Percentiles rank a stretch among this genome's conserved stretches.
phyloP scores from a whole-genome alignment of 1,139 yeast species.

The Wickerhamomyces sp. region DNA sequence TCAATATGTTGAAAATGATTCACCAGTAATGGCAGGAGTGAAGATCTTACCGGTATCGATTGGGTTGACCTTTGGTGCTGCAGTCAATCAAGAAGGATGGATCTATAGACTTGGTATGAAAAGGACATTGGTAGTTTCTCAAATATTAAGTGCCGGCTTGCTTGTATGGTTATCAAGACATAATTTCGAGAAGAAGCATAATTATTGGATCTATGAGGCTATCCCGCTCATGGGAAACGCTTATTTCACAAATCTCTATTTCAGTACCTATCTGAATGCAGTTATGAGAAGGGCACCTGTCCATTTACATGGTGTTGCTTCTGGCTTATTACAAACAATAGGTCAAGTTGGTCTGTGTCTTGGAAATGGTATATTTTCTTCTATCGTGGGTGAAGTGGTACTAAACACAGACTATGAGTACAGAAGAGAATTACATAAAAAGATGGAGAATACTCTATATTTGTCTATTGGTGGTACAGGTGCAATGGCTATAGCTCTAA shows the following conservation, averaged over 20 bases:
- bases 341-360: conserved; percentile 25
- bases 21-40: conserved; percentile 25
- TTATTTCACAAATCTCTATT: conserved; percentile 14
- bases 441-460: too few species aligned
- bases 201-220: conserved; percentile 28
- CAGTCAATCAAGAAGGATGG: conserved; percentile 9
- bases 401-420: background rate
- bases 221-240: conserved; percentile 18
- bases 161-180: conserved; percentile 24
- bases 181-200: conserved; percentile 12
- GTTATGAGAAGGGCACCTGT: conserved; percentile 28
- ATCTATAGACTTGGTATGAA: conserved; percentile 17
- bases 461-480: too few species aligned
- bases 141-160: conserved; percentile 11
- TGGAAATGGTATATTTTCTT: conserved; percentile 12
- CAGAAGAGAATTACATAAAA: too few species aligned
- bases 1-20: conserved; percentile 15
- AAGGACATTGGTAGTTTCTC: conserved; percentile 17
- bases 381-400: conserved; percentile 13
- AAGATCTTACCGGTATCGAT: conserved; percentile 23
- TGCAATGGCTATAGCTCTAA: too few species aligned
- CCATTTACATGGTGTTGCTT: conserved; percentile 29
- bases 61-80: conserved; percentile 5
- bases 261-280: conserved; percentile 13
- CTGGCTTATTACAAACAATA: conserved; percentile 28